Evolutionary conservation across 192 early-diverging fungal species (phyloP), one percentile per base, ranked within the genome.

Genomic region (Coemansia sp.): DNA sequence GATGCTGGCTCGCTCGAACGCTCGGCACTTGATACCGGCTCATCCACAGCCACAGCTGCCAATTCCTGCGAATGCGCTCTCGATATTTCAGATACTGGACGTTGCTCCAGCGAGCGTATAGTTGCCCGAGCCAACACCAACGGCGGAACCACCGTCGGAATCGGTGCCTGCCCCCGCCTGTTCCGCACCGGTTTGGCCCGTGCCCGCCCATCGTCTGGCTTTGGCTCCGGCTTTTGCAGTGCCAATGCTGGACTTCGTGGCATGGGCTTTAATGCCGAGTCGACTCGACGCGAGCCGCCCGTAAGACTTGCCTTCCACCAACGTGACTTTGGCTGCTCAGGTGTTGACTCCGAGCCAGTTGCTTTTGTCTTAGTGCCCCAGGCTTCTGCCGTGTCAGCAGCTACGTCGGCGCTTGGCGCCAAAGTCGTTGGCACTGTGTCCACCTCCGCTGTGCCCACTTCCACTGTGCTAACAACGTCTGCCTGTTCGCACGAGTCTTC

Each of bases 241-340:
- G 18, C 18, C 1, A 22, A 7, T 4, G n/a, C 8, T 14, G 61
- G 27, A 16, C 45, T 63, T 26, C 22, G 61, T 26, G 41, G 7
- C 38, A 37, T 52, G 13, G 51, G 51, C 14, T 38, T 50, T 20
- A 26, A 18, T 4, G 58, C 14, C 52, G 50, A 3, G 16, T 63
- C 61, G 19, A 23, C 52, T 16, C 53, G 50, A 1, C 37, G 61
- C 16, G 52, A 13, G 35, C 61, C 59, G 1, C 52, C 57, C 24
- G 75, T 68, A 4, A 78, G 49, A 5, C 65, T 78, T 1, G 69
- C 75, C 50, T 78, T 78, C 75, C 75, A 78, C 75, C 75, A 78
- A 16, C 62, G 69, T 12, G 74, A 49, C 20, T 64, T 45, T 41
- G 70, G 54, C 14, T 54, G 57, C 26, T 63, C 62, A 8, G 65